Conservation (phyloP, 2,329 filamentous ascomycete genomes). For the Eutypella sp. region DNA sequence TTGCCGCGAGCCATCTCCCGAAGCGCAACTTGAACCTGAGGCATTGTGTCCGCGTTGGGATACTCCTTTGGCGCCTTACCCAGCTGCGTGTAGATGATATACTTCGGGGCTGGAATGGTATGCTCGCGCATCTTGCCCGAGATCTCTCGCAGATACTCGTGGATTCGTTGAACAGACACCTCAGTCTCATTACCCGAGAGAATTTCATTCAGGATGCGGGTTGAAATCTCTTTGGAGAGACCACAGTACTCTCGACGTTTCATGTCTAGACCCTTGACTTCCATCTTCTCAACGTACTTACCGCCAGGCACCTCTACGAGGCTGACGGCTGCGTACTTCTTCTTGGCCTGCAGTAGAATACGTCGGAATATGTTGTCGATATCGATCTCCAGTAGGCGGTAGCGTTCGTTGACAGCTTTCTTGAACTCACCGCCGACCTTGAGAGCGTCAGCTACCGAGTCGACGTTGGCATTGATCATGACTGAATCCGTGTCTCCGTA, state of each 20-base stretch:
- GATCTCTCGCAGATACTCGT: conserved; percentile 87
- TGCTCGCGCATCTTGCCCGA: conserved; percentile 80
- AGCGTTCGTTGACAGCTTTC: conserved; percentile 87
- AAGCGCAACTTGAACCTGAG: conserved; percentile 91
- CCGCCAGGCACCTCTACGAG: conserved; percentile 76
- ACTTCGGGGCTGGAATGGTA: conserved; percentile 72
- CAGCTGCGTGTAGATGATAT: conserved; percentile 96
- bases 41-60: conserved; percentile 91
- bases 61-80: conserved; percentile 93
- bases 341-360: conserved; percentile 92
- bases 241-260: conserved; percentile 94
- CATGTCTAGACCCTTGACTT: conserved; percentile 98
- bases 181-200: conserved; percentile 92
- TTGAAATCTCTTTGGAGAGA: conserved; percentile 90
- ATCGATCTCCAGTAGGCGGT: conserved; percentile 90
- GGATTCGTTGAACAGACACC: conserved; percentile 79
- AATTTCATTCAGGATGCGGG: conserved; percentile 85
- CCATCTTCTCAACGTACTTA: conserved; percentile 89
- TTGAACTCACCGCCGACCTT: conserved; percentile 95
- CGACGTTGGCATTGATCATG: conserved; percentile 99
- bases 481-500: conserved; percentile 99
- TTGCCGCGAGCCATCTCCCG: conserved; percentile 84
- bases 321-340: conserved; percentile 98
- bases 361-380: conserved; percentile 97
- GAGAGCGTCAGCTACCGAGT: conserved; percentile 84